Percentiles rank a stretch among this genome's conserved stretches.
Evolutionary conservation across 768 basidiomycete genomes (phyloP).

Genomic region (Macrolepiota fuliginosa): DNA sequence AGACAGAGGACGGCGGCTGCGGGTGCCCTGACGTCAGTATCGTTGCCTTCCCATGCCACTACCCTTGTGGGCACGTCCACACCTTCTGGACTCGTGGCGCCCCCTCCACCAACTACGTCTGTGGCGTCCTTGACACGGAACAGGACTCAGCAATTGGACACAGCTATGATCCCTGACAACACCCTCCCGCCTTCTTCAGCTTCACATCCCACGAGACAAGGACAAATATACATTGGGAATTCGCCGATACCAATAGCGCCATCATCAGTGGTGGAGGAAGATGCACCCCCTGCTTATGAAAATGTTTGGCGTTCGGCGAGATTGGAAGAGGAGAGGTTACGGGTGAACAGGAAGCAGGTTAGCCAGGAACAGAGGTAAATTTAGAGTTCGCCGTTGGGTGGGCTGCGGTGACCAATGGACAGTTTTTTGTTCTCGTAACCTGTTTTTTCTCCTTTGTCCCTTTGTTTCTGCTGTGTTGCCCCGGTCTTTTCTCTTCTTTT

Average conservation of each 20-base stretch:
- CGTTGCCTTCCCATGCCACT: neutral
- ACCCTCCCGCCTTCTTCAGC: neutral
- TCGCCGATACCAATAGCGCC: neutral
- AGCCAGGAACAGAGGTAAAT: neutral
- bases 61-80: neutral
- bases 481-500: neutral
- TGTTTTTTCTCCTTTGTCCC: neutral
- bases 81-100: neutral
- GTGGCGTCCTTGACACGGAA: neutral
- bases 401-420: neutral
- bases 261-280: neutral
- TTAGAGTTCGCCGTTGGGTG: neutral
- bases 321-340: neutral
- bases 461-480: no score
- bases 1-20: neutral
- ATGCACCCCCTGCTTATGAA: conserved; percentile 9
- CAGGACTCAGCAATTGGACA: neutral
- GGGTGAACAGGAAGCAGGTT: neutral
- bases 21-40: neutral
- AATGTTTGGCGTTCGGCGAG: neutral
- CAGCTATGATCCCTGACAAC: neutral
- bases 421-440: neutral
- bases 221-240: neutral
- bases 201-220: neutral
- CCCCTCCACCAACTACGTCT: neutral